These are phyloP conservation scores for Fusarium newnesense DNA, from an alignment of 2,329 filamentous ascomycete genomes.

Conservation along the genomic window DNA sequence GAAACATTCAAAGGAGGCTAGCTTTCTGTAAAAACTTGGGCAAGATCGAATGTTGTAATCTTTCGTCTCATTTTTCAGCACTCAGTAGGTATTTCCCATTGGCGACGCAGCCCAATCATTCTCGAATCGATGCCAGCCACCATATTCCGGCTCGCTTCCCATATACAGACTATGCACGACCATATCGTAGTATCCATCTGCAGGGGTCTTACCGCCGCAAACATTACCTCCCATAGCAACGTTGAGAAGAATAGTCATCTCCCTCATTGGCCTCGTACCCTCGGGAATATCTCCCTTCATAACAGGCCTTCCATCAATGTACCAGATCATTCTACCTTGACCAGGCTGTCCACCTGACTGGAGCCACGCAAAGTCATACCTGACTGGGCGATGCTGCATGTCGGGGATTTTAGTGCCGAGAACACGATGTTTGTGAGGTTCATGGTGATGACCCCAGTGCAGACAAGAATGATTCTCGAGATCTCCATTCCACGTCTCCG, in stretches of 20 bases:
- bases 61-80: neutral
- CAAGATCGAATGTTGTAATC: neutral
- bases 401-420: slow-evolving; percentile 61
- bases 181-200: slow-evolving; percentile 66
- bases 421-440: slow-evolving; percentile 67
- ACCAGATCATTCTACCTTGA: slow-evolving; percentile 65
- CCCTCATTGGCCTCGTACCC: slow-evolving; percentile 64
- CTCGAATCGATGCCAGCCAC: slow-evolving; percentile 66
- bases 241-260: slow-evolving; percentile 67
- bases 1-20: neutral
- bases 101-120: slow-evolving; percentile 56
- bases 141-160: slow-evolving; percentile 60
- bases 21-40: rapidly evolving
- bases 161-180: slow-evolving; percentile 63
- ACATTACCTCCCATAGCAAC: slow-evolving; percentile 72
- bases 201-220: slow-evolving; percentile 61
- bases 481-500: slow-evolving; percentile 70
- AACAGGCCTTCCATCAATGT: slow-evolving; percentile 65
- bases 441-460: slow-evolving; percentile 68
- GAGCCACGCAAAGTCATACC: slow-evolving; percentile 68
- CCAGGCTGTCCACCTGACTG: slow-evolving; percentile 55
- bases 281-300: slow-evolving; percentile 66
- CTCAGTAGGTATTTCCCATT: slow-evolving; percentile 49
- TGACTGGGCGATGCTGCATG: slow-evolving; percentile 58
- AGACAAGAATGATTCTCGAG: slow-evolving; percentile 65